Conservation (phyloP, 2,329 filamentous ascomycete genomes). For the Colletotrichum tamarilloi region DNA sequence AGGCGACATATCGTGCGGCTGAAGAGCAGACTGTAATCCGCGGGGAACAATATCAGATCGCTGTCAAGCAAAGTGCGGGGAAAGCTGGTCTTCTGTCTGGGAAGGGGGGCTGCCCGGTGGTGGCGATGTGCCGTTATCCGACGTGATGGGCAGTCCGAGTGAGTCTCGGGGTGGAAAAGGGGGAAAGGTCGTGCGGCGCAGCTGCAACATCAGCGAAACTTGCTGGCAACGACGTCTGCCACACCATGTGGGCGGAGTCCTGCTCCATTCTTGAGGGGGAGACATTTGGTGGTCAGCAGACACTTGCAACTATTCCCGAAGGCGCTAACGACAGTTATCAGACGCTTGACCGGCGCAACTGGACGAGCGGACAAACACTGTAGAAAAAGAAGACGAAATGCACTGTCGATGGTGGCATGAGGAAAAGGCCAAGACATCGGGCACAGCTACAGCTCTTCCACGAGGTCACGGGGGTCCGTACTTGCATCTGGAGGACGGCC, state of each 20-base stretch:
- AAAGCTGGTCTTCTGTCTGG: not conserved
- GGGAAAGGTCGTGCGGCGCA: conserved; percentile 13
- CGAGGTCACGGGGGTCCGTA: conserved; percentile 17
- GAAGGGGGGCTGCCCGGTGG: not conserved
- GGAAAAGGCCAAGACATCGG: conserved; percentile 13
- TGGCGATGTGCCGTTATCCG: conserved; percentile 24
- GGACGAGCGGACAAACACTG: conserved; percentile 25
- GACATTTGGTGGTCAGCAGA: conserved; percentile 23
- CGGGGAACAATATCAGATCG: not conserved
- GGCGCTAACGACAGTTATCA: not conserved
- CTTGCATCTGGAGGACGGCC: not conserved
- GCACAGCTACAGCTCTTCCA: conserved; percentile 21
- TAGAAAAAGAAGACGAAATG: not conserved
- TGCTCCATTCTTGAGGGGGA: conserved; percentile 1
- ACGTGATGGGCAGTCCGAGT: not conserved
- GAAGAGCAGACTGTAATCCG: not conserved
- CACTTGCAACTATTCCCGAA: conserved; percentile 4
- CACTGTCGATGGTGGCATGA: conserved; percentile 11
- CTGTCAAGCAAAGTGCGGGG: conserved; percentile 12
- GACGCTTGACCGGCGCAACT: not conserved
- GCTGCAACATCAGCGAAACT: conserved; percentile 13
- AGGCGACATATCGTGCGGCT: conserved; percentile 19
- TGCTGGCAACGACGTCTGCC: not conserved
- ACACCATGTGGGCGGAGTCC: conserved; percentile 2
- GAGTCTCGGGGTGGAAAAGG: not conserved